These are phyloP conservation scores for Solanum pimpinellifolium DNA, from an alignment of 257 asterid species.

Conservation along the genomic window DNA sequence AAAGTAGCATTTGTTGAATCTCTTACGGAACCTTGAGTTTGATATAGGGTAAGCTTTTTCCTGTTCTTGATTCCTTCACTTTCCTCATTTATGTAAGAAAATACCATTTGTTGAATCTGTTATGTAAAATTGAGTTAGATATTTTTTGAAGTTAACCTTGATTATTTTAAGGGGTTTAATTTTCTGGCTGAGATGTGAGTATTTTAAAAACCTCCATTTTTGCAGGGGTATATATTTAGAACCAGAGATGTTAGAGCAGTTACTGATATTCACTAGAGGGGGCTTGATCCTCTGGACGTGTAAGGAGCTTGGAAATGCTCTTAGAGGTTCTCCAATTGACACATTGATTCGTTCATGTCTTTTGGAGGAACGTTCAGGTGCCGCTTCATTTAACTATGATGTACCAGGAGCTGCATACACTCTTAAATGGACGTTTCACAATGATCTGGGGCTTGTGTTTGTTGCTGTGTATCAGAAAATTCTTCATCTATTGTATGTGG, in stretches of 20 bases:
- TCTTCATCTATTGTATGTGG: slow-evolving; percentile 88
- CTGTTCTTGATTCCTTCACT: not conserved
- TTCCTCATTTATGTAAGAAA: not conserved
- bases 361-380: slow-evolving; percentile 94
- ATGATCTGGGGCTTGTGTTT: slow-evolving; percentile 89
- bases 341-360: slow-evolving; percentile 89
- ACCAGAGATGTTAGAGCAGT: slow-evolving; percentile 71
- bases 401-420: slow-evolving; percentile 89
- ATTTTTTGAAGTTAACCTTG: not conserved
- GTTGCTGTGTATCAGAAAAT: slow-evolving; percentile 92
- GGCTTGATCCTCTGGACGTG: slow-evolving; percentile 98
- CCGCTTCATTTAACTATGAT: slow-evolving; percentile 74
- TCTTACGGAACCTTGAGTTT: not conserved
- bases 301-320: slow-evolving; percentile 91
- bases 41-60: not conserved
- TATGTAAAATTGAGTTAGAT: not conserved
- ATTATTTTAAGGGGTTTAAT: not conserved
- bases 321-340: slow-evolving; percentile 88
- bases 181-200: not conserved
- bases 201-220: not conserved
- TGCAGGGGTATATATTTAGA: not conserved
- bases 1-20: not conserved
- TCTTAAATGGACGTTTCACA: slow-evolving; percentile 93
- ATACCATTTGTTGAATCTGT: not conserved
- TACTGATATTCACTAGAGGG: slow-evolving; percentile 85